phyloP scores from a whole-genome alignment of 176 grass and related monocot genomes.

The Urochloa ruziziensis region DNA sequence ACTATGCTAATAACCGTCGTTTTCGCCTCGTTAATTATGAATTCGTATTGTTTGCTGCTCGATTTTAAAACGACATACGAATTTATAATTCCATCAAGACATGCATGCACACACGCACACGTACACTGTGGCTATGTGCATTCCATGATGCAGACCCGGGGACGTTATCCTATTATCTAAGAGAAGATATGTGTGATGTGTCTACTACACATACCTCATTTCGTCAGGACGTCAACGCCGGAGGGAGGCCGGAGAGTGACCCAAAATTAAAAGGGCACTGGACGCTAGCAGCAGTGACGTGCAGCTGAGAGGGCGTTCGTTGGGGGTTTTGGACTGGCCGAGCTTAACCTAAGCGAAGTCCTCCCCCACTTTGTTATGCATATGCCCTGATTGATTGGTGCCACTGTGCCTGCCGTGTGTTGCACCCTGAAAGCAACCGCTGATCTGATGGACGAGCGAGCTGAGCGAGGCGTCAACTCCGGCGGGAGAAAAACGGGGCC shows the following conservation, averaged over 20 bases:
- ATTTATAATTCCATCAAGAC: no score
- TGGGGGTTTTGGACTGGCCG: background rate
- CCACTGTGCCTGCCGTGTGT: background rate
- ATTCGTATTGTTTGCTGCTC: no score
- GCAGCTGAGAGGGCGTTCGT: background rate
- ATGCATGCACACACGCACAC: background rate
- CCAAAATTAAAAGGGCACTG: background rate
- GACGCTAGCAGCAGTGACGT: background rate
- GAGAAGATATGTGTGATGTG: background rate
- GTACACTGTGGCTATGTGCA: background rate
- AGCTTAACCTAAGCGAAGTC: background rate
- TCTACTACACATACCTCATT: background rate
- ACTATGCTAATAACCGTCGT: background rate
- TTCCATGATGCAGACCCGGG: background rate
- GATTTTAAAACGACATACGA: no score
- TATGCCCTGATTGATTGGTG: background rate
- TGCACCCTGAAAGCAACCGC: conserved; percentile 48
- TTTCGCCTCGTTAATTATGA: no score
- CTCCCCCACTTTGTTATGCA: conserved; percentile 12
- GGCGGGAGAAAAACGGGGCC: background rate
- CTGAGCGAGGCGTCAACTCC: conserved; percentile 7
- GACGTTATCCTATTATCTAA: background rate
- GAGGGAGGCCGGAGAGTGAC: background rate
- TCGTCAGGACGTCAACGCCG: conserved; percentile 40
- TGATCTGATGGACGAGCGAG: conserved; percentile 1